A percentile compares a stretch with the other conserved stretches of the same genome.
These are phyloP conservation scores for Amaranthus hypochondriacus DNA, from an alignment of 148 eudicot species.

Conservation along the genomic window DNA sequence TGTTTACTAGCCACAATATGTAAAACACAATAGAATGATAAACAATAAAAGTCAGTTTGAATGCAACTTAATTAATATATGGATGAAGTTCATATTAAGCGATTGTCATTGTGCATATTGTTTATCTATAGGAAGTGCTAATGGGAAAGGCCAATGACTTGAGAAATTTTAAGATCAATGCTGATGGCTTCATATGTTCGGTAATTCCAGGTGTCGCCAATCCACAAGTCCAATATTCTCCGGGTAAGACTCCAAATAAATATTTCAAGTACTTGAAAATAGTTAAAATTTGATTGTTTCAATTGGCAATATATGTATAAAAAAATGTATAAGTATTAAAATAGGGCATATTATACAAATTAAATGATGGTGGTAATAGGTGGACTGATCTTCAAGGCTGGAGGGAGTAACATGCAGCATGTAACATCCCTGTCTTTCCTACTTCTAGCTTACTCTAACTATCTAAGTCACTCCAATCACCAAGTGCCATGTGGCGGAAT, in stretches of 20 bases:
- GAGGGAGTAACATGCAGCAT: conserved; percentile 99
- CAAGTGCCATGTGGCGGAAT: conserved; percentile 76
- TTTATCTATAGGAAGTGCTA: conserved; percentile 67
- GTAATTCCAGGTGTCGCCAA: conserved; percentile 73
- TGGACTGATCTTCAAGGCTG: conserved; percentile 82
- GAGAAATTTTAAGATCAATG: conserved; percentile 60
- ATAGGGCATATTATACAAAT: not conserved
- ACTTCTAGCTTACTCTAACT: conserved; percentile 78
- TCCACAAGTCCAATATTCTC: conserved; percentile 88
- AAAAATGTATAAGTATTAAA: too few relatives aligned
- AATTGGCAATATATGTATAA: too few relatives aligned
- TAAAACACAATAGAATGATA: too few relatives aligned
- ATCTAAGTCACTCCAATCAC: conserved; percentile 86
- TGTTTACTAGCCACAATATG: too few relatives aligned
- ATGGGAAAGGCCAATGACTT: conserved; percentile 74
- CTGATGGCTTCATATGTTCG: conserved; percentile 84
- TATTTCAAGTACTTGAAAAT: not conserved
- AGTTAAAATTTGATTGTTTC: too few relatives aligned
- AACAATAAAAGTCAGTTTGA: too few relatives aligned
- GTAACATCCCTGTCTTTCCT: conserved; percentile 90
- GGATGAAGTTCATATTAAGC: not conserved
- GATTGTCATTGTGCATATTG: not conserved
- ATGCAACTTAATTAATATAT: too few relatives aligned
- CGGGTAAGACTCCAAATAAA: conserved; percentile 39
- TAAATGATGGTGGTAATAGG: conserved; percentile 33